These are phyloP conservation scores for Excoecaria cochinchinensis DNA, from an alignment of 345 rosid genomes.

Conservation along the genomic window DNA sequence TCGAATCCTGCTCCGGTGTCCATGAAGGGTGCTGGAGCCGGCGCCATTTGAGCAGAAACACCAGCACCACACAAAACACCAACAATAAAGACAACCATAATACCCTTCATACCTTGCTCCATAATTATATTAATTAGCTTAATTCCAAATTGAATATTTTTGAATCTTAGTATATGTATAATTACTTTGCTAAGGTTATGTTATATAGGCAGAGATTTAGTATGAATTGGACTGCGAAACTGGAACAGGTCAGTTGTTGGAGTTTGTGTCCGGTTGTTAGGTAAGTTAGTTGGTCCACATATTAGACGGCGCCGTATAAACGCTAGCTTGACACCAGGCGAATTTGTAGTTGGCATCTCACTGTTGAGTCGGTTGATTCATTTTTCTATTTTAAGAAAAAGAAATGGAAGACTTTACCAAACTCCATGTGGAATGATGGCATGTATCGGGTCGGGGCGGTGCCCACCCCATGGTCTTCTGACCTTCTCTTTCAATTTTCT, in stretches of 20 bases:
- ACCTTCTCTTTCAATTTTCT: neutral
- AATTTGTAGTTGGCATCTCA: slow-evolving; percentile 2
- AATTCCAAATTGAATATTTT: too few relatives aligned
- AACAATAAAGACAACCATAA: neutral
- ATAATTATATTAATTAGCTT: neutral
- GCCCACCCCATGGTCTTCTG: neutral
- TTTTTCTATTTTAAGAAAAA: neutral
- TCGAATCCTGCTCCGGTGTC: slow-evolving; percentile 20
- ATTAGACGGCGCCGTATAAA: neutral
- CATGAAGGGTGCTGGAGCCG: slow-evolving; percentile 9
- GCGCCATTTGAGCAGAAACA: slow-evolving; percentile 6
- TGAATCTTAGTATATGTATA: too few relatives aligned
- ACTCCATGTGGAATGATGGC: neutral
- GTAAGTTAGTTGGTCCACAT: neutral
- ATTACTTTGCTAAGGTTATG: too few relatives aligned
- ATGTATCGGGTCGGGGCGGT: neutral
- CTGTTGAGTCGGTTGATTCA: neutral
- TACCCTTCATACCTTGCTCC: neutral
- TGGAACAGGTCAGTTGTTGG: neutral
- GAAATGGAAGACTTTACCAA: neutral
- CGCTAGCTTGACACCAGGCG: too few relatives aligned
- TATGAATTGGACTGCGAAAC: neutral
- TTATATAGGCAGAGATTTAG: neutral
- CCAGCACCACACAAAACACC: neutral
- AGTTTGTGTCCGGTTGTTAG: neutral